Evolutionary conservation across 495 filamentous ascomycete species (phyloP).

Genomic region (Neurospora sp.): DNA sequence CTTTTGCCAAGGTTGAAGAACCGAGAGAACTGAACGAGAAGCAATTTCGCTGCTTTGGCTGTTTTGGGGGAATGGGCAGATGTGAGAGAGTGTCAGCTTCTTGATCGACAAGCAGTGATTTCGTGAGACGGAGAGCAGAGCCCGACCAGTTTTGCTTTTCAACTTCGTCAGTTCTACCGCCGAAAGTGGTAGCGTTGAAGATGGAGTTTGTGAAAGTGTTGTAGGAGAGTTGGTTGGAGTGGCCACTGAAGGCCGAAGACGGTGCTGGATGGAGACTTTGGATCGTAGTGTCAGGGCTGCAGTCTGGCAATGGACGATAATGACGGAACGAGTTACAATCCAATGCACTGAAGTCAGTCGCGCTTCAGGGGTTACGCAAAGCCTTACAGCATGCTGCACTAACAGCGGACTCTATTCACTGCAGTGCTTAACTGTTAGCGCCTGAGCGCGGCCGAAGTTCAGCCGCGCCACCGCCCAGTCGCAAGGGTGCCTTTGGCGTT

Average conservation of each 20-base stretch:
- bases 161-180: neutral
- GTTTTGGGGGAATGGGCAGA: neutral
- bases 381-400: neutral
- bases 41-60: neutral
- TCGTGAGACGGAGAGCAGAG: slow-evolving; percentile 10
- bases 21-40: neutral
- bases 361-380: neutral
- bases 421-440: neutral
- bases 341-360: neutral
- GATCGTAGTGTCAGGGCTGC: neutral
- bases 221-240: neutral
- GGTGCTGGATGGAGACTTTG: neutral
- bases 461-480: slow-evolving; percentile 6
- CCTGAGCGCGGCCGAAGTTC: neutral
- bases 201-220: neutral
- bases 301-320: neutral
- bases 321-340: neutral
- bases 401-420: neutral
- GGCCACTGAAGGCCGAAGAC: neutral
- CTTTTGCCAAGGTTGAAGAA: neutral
- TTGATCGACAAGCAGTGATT: neutral
- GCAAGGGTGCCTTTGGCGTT: neutral
- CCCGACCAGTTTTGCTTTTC: slow-evolving; percentile 13
- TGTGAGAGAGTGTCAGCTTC: neutral
- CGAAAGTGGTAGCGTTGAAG: neutral